Conservation (phyloP, 192 early-diverging fungal genomes). For the Paraglomus occultum region DNA sequence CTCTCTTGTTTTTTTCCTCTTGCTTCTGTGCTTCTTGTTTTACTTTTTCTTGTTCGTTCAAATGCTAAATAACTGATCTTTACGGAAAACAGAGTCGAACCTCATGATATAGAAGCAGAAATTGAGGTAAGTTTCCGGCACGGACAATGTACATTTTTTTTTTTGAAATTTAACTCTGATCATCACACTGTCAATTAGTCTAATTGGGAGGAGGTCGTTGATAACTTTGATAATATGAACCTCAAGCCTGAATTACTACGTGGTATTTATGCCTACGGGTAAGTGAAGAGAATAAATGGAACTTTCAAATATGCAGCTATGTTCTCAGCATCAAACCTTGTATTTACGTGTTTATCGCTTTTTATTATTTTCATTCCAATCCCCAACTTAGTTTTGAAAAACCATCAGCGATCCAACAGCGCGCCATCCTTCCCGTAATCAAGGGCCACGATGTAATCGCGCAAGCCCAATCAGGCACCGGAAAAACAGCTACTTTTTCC, state of each 20-base stretch:
- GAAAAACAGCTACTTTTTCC: conserved; percentile 99
- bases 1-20: no score
- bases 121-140: no score
- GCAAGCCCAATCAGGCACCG: conserved; percentile 99
- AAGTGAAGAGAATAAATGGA: conserved; percentile 32
- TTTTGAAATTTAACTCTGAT: no score
- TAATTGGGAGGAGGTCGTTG: conserved; percentile 94
- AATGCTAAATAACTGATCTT: no score
- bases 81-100: no score
- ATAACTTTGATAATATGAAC: conserved; percentile 96
- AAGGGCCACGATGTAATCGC: conserved; percentile 98
- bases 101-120: no score
- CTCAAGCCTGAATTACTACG: conserved; percentile 88
- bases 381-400: conserved; percentile 82
- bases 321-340: background rate
- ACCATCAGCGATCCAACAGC: conserved; percentile 95
- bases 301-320: background rate
- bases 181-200: conserved; percentile 60
- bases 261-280: conserved; percentile 98
- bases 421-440: conserved; percentile 94
- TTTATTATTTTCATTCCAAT: background rate
- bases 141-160: no score
- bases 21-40: no score
- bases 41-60: no score
- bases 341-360: background rate